A percentile compares a stretch with the other conserved stretches of the same genome.
These are phyloP conservation scores for Mycena chlorophos DNA, from an alignment of 768 basidiomycete species.

Conservation along the genomic window DNA sequence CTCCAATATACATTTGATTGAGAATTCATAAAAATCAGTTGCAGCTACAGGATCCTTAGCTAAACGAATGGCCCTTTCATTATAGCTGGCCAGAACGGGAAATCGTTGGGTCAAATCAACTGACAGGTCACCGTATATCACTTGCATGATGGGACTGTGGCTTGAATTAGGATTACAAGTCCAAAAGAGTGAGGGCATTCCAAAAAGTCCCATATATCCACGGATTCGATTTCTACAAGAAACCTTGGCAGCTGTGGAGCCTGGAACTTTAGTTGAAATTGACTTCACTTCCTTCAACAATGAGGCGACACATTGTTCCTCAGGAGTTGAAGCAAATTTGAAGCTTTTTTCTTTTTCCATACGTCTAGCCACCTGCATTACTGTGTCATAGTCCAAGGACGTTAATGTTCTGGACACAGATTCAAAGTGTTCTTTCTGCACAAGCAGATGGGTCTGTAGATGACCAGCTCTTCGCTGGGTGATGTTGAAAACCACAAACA, in stretches of 20 bases:
- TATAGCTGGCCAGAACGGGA: slow-evolving; percentile 20
- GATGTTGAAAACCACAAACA: slow-evolving; percentile 32
- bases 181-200: slow-evolving; percentile 29
- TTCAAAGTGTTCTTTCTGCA: slow-evolving; percentile 14
- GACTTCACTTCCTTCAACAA: slow-evolving; percentile 31
- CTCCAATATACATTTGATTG: slow-evolving; percentile 25
- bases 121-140: slow-evolving; percentile 23
- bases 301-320: slow-evolving; percentile 23
- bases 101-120: slow-evolving; percentile 17
- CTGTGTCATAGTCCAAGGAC: neutral
- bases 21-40: slow-evolving; percentile 35
- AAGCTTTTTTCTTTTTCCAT: neutral
- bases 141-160: slow-evolving; percentile 34
- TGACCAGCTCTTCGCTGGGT: slow-evolving; percentile 25
- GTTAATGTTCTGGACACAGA: slow-evolving; percentile 13
- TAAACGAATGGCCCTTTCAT: slow-evolving; percentile 23
- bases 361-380: neutral
- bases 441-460: slow-evolving; percentile 27
- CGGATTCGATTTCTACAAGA: slow-evolving; percentile 25
- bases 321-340: neutral
- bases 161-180: slow-evolving; percentile 24
- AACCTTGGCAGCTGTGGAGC: slow-evolving; percentile 32
- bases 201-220: slow-evolving; percentile 30
- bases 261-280: slow-evolving; percentile 31
- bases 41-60: slow-evolving; percentile 37